phyloP scores from a whole-genome alignment of 1,139 yeast genomes.

The Meyerozyma guilliermondii region DNA sequence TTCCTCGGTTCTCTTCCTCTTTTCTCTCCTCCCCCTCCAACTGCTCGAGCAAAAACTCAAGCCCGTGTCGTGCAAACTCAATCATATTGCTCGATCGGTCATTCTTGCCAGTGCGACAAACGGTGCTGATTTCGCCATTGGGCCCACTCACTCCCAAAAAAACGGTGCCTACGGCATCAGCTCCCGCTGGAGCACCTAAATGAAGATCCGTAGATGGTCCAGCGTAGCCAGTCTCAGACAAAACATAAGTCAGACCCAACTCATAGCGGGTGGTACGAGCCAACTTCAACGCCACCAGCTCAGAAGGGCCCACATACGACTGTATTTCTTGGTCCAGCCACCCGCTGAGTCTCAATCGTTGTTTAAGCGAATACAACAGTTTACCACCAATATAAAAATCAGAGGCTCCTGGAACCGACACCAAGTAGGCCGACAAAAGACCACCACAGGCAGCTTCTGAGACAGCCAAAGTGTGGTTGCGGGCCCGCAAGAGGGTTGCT shows the following conservation, averaged over 20 bases:
- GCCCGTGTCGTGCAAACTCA: conserved; percentile 63
- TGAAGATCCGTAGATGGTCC: conserved; percentile 60
- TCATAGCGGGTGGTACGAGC: conserved; percentile 79
- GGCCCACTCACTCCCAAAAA: conserved; percentile 73
- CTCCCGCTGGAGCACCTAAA: conserved; percentile 16
- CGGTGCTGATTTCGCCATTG: conserved; percentile 46
- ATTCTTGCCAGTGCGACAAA: conserved; percentile 37
- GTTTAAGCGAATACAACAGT: conserved; percentile 69
- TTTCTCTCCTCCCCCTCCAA: conserved; percentile 11
- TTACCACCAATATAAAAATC: conserved; percentile 81
- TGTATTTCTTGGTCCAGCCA: conserved; percentile 70
- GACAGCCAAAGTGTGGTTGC: conserved; percentile 65
- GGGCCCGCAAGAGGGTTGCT: conserved; percentile 46
- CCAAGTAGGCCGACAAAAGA: conserved; percentile 69
- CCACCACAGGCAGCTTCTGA: conserved; percentile 94
- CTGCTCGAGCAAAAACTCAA: conserved; percentile 51
- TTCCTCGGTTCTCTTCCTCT: not conserved
- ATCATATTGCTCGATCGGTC: conserved; percentile 70
- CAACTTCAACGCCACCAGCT: conserved; percentile 65
- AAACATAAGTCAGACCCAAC: conserved; percentile 74
- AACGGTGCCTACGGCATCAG: conserved; percentile 55
- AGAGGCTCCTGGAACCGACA: conserved; percentile 82
- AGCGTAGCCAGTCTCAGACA: conserved; percentile 85
- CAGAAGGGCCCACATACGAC: conserved; percentile 76
- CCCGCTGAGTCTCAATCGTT: conserved; percentile 69